Evolutionary conservation across 2,329 filamentous ascomycete species (phyloP).

Genomic region (Thermomyces lanuginosus): DNA sequence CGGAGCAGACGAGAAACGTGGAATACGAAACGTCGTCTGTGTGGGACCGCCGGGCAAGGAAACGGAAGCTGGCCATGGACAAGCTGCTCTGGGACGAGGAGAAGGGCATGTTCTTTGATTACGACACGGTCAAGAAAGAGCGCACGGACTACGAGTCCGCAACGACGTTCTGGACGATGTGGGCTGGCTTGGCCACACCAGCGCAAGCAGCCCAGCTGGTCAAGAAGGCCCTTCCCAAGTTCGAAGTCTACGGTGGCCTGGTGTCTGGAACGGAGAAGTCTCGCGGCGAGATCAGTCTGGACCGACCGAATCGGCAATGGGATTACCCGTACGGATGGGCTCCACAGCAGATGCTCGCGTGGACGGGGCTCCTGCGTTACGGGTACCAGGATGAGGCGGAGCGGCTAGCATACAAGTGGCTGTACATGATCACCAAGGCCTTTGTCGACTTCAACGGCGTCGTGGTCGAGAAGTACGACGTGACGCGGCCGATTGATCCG

Average conservation of each 20-base stretch:
- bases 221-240: conserved; percentile 61
- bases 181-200: conserved; percentile 77
- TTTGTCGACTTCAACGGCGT: conserved; percentile 98
- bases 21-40: conserved; percentile 65
- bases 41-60: conserved; percentile 80
- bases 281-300: conserved; percentile 59
- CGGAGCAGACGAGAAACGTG: conserved; percentile 46
- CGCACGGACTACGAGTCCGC: conserved; percentile 75
- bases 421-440: conserved; percentile 96
- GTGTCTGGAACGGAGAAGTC: conserved; percentile 81
- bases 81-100: conserved; percentile 88
- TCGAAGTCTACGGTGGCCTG: conserved; percentile 76
- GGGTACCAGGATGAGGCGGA: conserved; percentile 83
- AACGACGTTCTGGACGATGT: conserved; percentile 95
- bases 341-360: conserved; percentile 94
- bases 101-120: conserved; percentile 95
- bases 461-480: conserved; percentile 97
- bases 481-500: conserved; percentile 74
- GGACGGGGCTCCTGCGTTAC: conserved; percentile 82
- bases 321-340: conserved; percentile 98
- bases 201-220: conserved; percentile 76
- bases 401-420: conserved; percentile 83
- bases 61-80: conserved; percentile 71
- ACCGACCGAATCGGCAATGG: conserved; percentile 91
- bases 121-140: conserved; percentile 67